Evolutionary conservation across 2,329 filamentous ascomycete species (phyloP), one percentile per base, ranked within the genome.

Genomic region (Alternaria angustiovoidea): DNA sequence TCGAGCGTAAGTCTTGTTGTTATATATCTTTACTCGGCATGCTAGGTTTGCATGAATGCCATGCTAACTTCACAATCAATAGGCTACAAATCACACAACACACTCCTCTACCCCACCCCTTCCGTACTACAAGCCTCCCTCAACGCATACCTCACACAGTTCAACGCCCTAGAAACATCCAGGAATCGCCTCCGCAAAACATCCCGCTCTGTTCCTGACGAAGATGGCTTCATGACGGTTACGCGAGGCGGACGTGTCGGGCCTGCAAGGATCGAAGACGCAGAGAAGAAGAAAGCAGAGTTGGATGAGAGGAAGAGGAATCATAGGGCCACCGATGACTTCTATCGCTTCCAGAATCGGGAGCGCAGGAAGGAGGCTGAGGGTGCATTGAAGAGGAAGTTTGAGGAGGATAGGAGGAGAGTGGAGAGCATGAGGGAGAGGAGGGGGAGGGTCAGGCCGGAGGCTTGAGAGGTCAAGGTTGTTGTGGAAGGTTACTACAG

Each of bases 211-310:
- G 89, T 93, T 71, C 93, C 94, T 0, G 95, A 99, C 77, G 94
- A 93, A 73, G 95, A 99, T 78, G 95, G 95, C 2, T 99, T 99
- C 76, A 86, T 98, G 49, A 98, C 94, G 4, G 95, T 99, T 24
- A 91, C 89, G 1, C 86, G 91, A 55, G 93, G 93, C 26, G 91
- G 72, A 1, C 85, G 85, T 61, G 85, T 85, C 7, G 91, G 90
- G n/a, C 89, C 92, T 1, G 93, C 91, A 2, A 86, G 89, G 55
- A 85, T 88, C 63, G 90, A 90, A 68, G 93, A 88, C 73, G 84
- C 83, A 44, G 79, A 86, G 71, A 80, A 83, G 59, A 86, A 88
- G 75, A 87, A 90, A 80, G 68, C 60, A 1, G 75, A 78, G 66
- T 86, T 88, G 28, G 75, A 79, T 54, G 75, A 87, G 75, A 82